Conservation (phyloP, 2,329 filamentous ascomycete genomes). For the Colletotrichum tamarilloi region DNA sequence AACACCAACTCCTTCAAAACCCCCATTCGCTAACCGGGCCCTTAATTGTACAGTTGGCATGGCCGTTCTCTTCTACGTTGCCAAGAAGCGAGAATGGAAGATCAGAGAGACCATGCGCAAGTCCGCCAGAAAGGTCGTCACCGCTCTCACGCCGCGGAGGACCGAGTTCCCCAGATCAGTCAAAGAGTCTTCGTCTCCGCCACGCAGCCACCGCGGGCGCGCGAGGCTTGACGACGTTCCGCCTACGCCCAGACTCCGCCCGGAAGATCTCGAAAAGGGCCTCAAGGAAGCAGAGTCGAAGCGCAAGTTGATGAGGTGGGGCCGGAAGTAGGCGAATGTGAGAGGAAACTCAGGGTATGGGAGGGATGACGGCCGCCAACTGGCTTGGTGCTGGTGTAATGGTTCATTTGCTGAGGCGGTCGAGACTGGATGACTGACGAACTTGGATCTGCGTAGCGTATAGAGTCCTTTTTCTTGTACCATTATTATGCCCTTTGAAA, state of each 20-base stretch:
- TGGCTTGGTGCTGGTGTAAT: conserved; percentile 31
- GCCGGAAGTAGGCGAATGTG: conserved; percentile 26
- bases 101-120: conserved; percentile 77
- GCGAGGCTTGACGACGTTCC: conserved; percentile 61
- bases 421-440: conserved; percentile 18
- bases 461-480: conserved; percentile 29
- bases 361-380: conserved; percentile 13
- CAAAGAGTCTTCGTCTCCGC: conserved; percentile 51
- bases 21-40: conserved; percentile 1
- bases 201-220: conserved; percentile 31
- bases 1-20: background rate
- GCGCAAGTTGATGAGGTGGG: conserved; percentile 47
- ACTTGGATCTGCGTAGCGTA: conserved; percentile 15
- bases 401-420: conserved; percentile 13
- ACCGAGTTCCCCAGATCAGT: conserved; percentile 70
- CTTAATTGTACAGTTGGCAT: conserved; percentile 62
- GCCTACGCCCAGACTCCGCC: conserved; percentile 65
- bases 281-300: conserved; percentile 51
- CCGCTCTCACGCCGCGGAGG: conserved; percentile 70
- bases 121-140: conserved; percentile 72
- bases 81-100: conserved; percentile 88
- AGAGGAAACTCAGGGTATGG: background rate
- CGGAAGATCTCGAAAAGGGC: conserved; percentile 71
- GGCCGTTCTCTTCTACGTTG: conserved; percentile 78
- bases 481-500: conserved; percentile 36